These are phyloP conservation scores for Cytospora schulzeri DNA, from an alignment of 2,329 filamentous ascomycete species.

Conservation along the genomic window DNA sequence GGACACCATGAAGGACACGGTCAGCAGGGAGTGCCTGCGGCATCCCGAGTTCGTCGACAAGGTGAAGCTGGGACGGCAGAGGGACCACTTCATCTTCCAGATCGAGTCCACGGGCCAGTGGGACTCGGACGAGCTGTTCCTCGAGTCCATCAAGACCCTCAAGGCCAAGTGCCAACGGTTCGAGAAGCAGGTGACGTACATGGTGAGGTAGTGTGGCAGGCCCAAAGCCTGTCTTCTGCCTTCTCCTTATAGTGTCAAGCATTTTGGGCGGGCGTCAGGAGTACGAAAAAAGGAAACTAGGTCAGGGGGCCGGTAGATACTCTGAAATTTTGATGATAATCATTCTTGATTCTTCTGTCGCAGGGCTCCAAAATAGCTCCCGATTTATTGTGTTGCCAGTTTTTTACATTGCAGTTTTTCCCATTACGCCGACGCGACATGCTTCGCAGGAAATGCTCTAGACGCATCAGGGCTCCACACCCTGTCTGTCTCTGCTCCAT, in stretches of 20 bases:
- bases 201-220: conserved; percentile 50
- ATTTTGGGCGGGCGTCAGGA: conserved; percentile 27
- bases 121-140: conserved; percentile 89
- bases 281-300: conserved; percentile 23
- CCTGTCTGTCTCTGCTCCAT: background rate
- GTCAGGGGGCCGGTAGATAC: conserved; percentile 16
- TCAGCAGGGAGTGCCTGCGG: conserved; percentile 87
- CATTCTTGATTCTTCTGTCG: conserved; percentile 12
- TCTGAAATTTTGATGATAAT: conserved; percentile 21
- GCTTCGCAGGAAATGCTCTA: background rate
- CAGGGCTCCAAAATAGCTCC: background rate
- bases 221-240: conserved; percentile 4
- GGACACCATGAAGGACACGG: conserved; percentile 91
- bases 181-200: conserved; percentile 69
- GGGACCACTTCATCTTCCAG: conserved; percentile 97
- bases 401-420: conserved; percentile 2
- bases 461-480: background rate
- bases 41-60: conserved; percentile 94
- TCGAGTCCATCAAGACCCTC: conserved; percentile 82
- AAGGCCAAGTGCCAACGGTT: conserved; percentile 81
- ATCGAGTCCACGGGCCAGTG: conserved; percentile 95
- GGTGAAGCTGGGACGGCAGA: conserved; percentile 85
- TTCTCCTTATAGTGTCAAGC: conserved; percentile 20
- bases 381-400: background rate
- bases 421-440: background rate